Conservation (phyloP, 2,329 filamentous ascomycete species). For the Moelleriella libera region DNA sequence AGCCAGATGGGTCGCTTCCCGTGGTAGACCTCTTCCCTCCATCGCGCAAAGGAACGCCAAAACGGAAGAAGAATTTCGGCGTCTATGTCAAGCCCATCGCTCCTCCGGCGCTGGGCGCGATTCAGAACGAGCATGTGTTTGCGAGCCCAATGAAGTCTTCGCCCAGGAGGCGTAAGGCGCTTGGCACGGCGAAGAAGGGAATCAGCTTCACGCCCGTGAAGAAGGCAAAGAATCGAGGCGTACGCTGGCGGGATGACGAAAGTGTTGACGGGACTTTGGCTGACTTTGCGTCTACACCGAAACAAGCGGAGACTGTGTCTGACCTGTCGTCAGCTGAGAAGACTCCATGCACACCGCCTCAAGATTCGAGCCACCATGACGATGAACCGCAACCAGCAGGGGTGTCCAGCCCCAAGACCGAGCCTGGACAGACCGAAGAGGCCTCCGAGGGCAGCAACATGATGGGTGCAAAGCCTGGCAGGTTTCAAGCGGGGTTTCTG, state of each 20-base stretch:
- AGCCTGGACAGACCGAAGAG: conserved; percentile 16
- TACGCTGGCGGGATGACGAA: conserved; percentile 88
- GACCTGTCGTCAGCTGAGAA: conserved; percentile 20
- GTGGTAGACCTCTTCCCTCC: conserved; percentile 57
- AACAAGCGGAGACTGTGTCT: conserved; percentile 44
- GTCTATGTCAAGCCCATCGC: conserved; percentile 28
- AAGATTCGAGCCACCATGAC: conserved; percentile 15
- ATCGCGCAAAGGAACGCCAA: conserved; percentile 60
- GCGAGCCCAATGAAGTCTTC: conserved; percentile 55
- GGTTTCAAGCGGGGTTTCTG: conserved; percentile 83
- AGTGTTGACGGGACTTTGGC: conserved; percentile 69
- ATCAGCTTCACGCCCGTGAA: conserved; percentile 74
- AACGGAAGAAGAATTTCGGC: conserved; percentile 45
- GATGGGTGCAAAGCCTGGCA: conserved; percentile 40
- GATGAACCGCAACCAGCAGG: conserved; percentile 12
- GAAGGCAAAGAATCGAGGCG: conserved; percentile 60
- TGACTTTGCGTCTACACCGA: conserved; percentile 84
- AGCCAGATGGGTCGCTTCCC: conserved; percentile 60
- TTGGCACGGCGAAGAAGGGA: conserved; percentile 49
- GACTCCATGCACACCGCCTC: conserved; percentile 14
- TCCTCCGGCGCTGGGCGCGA: conserved; percentile 24
- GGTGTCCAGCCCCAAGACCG: conserved; percentile 32
- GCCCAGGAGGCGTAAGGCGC: conserved; percentile 61
- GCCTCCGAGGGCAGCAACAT: conserved; percentile 25
- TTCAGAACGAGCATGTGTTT: conserved; percentile 15